A percentile compares a stretch with the other conserved stretches of the same genome.
phyloP scores from a whole-genome alignment of 2,329 filamentous ascomycete species.

The Colletotrichum scovillei region DNA sequence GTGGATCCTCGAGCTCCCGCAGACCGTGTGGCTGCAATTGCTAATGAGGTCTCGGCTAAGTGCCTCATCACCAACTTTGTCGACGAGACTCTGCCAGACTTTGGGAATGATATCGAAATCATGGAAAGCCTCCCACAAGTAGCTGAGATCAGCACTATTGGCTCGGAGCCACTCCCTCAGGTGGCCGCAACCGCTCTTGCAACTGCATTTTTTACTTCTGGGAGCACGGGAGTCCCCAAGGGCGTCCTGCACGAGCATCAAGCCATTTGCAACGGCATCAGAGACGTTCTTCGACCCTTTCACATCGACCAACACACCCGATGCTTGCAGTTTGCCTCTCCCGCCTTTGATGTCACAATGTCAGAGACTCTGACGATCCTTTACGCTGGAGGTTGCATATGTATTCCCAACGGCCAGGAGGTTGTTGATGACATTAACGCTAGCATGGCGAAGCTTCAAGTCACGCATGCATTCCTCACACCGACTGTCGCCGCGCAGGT shows the following conservation, averaged over 20 bases:
- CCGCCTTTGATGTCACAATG: constrained; percentile 61
- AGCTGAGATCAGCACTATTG: too few species aligned
- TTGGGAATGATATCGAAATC: too few species aligned
- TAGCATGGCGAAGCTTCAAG: too few species aligned
- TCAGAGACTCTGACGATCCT: constrained; percentile 50
- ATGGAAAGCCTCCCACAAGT: too few species aligned
- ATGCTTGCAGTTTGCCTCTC: constrained; percentile 60
- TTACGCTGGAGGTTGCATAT: constrained; percentile 48
- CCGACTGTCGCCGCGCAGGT: too few species aligned
- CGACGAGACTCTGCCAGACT: too few species aligned
- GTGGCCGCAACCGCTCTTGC: not conserved
- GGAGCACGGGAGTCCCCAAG: not conserved
- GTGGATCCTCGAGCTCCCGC: not conserved
- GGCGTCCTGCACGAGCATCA: not conserved
- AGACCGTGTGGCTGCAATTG: not conserved
- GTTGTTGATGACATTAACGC: too few species aligned
- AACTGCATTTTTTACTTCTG: not conserved
- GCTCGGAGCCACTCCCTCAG: too few species aligned
- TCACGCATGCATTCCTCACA: too few species aligned
- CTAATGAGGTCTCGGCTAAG: not conserved
- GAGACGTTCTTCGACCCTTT: not conserved
- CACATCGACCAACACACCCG: constrained; percentile 52
- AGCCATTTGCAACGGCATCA: not conserved
- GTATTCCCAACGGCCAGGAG: constrained; percentile 36
- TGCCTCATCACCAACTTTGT: too few species aligned